Evolutionary conservation across 2,329 filamentous ascomycete genomes (phyloP).

Genomic region (Plectosphaerella plurivora): DNA sequence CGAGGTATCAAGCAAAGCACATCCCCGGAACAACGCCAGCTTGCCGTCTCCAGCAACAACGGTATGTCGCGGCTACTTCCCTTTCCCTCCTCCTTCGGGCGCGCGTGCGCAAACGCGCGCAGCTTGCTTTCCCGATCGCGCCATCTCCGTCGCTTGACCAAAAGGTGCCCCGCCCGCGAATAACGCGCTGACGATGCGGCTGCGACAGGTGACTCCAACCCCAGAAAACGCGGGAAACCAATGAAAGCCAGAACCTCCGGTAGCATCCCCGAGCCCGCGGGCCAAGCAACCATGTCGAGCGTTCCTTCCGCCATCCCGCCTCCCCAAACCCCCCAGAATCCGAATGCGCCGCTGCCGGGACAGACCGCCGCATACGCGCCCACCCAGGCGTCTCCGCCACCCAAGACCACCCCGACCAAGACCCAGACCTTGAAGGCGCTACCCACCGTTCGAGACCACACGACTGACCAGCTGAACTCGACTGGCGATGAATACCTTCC

Average conservation of each 20-base stretch:
- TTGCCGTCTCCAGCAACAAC: slow-evolving; percentile 61
- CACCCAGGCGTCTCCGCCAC: slow-evolving; percentile 49
- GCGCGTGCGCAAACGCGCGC: slow-evolving; percentile 9
- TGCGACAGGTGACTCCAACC: slow-evolving; percentile 40
- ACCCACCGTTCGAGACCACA: slow-evolving; percentile 94
- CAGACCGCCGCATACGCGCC: slow-evolving; percentile 36
- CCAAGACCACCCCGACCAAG: slow-evolving; percentile 78
- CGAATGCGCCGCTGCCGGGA: slow-evolving; percentile 38
- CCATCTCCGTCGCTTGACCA: slow-evolving; percentile 22
- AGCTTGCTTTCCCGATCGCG: slow-evolving; percentile 20
- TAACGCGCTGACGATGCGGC: slow-evolving; percentile 22
- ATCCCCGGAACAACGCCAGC: slow-evolving; percentile 64
- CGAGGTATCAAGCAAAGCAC: slow-evolving; percentile 77
- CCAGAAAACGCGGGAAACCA: slow-evolving; percentile 56
- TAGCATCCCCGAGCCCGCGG: slow-evolving; percentile 52
- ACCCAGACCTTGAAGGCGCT: slow-evolving; percentile 79
- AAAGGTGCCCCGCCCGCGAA: slow-evolving; percentile 17
- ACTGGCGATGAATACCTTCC: slow-evolving; percentile 93
- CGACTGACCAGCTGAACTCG: slow-evolving; percentile 86
- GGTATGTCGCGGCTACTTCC: slow-evolving; percentile 55
- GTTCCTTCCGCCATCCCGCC: slow-evolving; percentile 35
- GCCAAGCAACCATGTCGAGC: slow-evolving; percentile 43
- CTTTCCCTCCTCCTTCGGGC: slow-evolving; percentile 16
- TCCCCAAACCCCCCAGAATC: slow-evolving; percentile 52
- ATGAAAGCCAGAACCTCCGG: slow-evolving; percentile 55